phyloP scores from a whole-genome alignment of 306 rosid species.

The Urtica urens region DNA sequence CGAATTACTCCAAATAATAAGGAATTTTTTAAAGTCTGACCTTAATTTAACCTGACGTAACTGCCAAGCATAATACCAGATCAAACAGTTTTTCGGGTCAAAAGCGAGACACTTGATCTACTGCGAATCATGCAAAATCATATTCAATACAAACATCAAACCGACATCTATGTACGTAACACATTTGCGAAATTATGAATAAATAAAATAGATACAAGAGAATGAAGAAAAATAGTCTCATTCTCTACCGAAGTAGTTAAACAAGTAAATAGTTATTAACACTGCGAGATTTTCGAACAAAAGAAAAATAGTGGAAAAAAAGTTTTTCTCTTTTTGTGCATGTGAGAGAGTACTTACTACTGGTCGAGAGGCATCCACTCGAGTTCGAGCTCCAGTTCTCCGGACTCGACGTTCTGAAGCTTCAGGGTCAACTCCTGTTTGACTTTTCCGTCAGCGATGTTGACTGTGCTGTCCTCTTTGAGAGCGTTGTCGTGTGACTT shows the following conservation, averaged over 20 bases:
- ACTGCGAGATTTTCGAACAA: no score
- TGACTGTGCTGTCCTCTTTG: slow-evolving; percentile 57
- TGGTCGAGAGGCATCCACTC: slow-evolving; percentile 95
- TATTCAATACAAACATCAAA: no score
- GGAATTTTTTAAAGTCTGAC: no score
- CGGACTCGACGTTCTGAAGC: slow-evolving; percentile 93
- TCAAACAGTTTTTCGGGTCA: no score
- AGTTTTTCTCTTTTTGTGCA: no score
- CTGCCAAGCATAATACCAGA: no score
- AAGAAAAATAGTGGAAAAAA: slow-evolving; percentile 5
- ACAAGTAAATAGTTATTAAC: slow-evolving; percentile 17
- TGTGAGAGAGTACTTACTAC: no score
- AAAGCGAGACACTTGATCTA: no score
- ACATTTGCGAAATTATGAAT: neutral
- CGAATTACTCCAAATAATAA: no score
- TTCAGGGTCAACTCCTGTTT: slow-evolving; percentile 58
- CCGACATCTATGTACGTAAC: no score
- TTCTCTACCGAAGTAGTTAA: slow-evolving; percentile 11
- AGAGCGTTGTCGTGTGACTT: slow-evolving; percentile 86
- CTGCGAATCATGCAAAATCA: neutral
- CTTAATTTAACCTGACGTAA: no score
- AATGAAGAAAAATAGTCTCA: slow-evolving; percentile 13
- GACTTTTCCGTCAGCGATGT: slow-evolving; percentile 61
- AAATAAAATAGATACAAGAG: slow-evolving; percentile 12
- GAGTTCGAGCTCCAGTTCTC: slow-evolving; percentile 70